Conservation (phyloP, 805 yeast genomes). For the Candida broadrunensis region DNA sequence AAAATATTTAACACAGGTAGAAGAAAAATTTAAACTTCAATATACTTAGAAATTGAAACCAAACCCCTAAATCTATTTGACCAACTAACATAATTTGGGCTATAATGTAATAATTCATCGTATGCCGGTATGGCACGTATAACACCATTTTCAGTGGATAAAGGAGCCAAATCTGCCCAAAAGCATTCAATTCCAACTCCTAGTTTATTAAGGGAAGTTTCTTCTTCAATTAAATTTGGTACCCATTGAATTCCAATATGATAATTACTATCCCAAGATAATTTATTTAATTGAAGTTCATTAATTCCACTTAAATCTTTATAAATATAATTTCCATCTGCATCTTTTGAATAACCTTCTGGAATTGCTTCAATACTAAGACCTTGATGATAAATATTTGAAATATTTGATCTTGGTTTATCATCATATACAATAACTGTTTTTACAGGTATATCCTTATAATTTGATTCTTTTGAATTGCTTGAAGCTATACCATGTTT, state of each 20-base stretch:
- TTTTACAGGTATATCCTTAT: slow-evolving; percentile 57
- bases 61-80: slow-evolving; percentile 68
- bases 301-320: slow-evolving; percentile 64
- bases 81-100: slow-evolving; percentile 64
- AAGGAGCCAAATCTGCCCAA: slow-evolving; percentile 70
- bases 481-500: slow-evolving; percentile 39
- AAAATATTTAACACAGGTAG: no score
- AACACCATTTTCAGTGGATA: slow-evolving; percentile 28
- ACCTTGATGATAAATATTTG: slow-evolving; percentile 2
- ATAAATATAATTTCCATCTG: slow-evolving; percentile 43
- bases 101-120: slow-evolving; percentile 63
- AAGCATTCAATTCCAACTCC: slow-evolving; percentile 64
- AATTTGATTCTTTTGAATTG: slow-evolving; percentile 5
- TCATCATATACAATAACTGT: slow-evolving; percentile 52
- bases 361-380: slow-evolving; percentile 24
- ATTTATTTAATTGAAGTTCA: slow-evolving; percentile 59
- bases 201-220: slow-evolving; percentile 35
- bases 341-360: slow-evolving; percentile 43
- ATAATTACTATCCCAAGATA: slow-evolving; percentile 55
- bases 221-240: slow-evolving; percentile 45
- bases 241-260: slow-evolving; percentile 75
- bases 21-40: slow-evolving; percentile 29
- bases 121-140: slow-evolving; percentile 60
- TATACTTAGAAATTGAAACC: slow-evolving; percentile 52
- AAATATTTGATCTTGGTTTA: slow-evolving; percentile 8